Evolutionary conservation across 2,329 filamentous ascomycete species (phyloP), one percentile per base, ranked within the genome.

Genomic region (Sarocladium kiliense): DNA sequence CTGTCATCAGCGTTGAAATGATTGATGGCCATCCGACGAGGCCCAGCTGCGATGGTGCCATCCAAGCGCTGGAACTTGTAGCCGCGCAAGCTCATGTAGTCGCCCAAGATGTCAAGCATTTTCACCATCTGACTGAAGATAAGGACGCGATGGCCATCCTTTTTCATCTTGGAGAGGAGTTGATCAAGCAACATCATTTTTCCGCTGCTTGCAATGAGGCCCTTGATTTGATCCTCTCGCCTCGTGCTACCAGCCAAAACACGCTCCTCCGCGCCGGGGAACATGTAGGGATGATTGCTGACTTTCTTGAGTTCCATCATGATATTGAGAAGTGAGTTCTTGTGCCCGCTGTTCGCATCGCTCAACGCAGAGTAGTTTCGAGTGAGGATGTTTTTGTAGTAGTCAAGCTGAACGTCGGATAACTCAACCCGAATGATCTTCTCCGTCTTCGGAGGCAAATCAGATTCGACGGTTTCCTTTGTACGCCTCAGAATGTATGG

Each of bases 271-370:
- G 91, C 93, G 59, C 91, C 92, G 2, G 89, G 88, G 63, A 99
- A 97, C 87, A 99, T 95, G 74, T 97, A 96, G 1, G 94, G 93
- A 67, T 99, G 94, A 65, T 99, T 99, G 74, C 93, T 97, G 68
- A 94, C 91, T 72, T 99, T 99, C 77, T 99, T 99, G 65, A 99
- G 73, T 71, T 99, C 94, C 94, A 99, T 99, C 84, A 99, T 97
- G 68, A 99, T 94, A 71, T 99, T 99, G 60, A 99, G 77, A 14
- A 99, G 75, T 0, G 93, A 97, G 62, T 96, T 93, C 71, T 96
- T 97, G 69, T 95, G 90, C 5, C 93, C 94, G 58, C 85, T 90
- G 44, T 87, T 86, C 45, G 91, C 93, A 65, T 96, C 89, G 63
- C 95, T 96, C 30, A 99, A 79, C 2, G 93, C 94, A 27, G 91